Evolutionary conservation across 495 filamentous ascomycete genomes (phyloP).

Genomic region (Mytilinidion resinicola): DNA sequence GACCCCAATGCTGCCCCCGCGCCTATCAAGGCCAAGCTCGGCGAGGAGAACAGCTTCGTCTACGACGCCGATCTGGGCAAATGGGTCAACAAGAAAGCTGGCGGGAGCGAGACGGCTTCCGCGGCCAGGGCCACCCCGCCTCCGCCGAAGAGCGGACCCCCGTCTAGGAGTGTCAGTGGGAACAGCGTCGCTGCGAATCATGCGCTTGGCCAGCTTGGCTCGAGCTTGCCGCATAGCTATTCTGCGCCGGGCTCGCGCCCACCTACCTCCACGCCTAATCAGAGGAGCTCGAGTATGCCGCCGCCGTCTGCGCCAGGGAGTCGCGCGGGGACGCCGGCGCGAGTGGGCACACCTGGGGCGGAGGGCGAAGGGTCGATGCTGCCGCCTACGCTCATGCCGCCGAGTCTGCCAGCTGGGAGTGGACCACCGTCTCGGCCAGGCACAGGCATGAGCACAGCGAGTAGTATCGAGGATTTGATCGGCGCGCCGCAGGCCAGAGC

Average conservation of each 20-base stretch:
- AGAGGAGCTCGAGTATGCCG: constrained; percentile 23
- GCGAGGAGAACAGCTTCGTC: constrained; percentile 86
- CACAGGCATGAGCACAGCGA: constrained; percentile 66
- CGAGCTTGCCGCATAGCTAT: constrained; percentile 7
- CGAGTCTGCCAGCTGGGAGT: constrained; percentile 14
- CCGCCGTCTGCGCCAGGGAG: constrained; percentile 18
- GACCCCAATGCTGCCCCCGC: constrained; percentile 48
- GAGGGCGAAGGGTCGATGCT: constrained; percentile 9
- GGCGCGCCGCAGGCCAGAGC: constrained; percentile 64
- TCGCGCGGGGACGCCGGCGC: constrained; percentile 2
- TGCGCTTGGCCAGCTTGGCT: constrained; percentile 6
- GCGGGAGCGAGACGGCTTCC: constrained; percentile 33
- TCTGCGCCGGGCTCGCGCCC: constrained; percentile 4
- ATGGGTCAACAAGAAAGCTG: constrained; percentile 95
- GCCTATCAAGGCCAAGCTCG: constrained; percentile 89
- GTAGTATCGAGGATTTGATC: constrained; percentile 78
- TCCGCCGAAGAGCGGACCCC: constrained; percentile 36
- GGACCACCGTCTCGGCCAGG: constrained; percentile 34
- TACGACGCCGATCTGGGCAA: constrained; percentile 92
- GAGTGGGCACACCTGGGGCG: constrained; percentile 18
- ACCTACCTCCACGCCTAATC: constrained; percentile 18
- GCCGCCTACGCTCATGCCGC: constrained; percentile 18
- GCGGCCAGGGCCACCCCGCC: constrained; percentile 37
- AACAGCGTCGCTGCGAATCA: constrained; percentile 15
- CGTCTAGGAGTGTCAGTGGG: constrained; percentile 20